These are phyloP conservation scores for Dorcoceras hygrometricum DNA, from an alignment of 257 asterid genomes.

Conservation along the genomic window DNA sequence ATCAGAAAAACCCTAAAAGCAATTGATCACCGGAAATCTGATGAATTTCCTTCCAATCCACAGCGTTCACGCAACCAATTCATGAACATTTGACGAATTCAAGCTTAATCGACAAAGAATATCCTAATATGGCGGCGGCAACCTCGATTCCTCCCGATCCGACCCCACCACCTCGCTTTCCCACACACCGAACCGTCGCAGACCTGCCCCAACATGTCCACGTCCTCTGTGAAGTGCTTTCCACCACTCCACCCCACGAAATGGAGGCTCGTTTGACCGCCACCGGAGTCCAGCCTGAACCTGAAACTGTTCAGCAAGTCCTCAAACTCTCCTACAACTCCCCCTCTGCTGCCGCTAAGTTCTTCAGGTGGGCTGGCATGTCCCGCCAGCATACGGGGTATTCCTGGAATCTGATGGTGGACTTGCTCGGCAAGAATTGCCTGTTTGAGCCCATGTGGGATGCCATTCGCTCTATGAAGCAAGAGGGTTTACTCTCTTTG, in stretches of 20 bases:
- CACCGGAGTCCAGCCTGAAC: conserved; percentile 42
- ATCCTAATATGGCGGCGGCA: conserved; percentile 33
- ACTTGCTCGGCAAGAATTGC: conserved; percentile 64
- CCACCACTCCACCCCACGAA: conserved; percentile 36
- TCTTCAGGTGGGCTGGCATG: conserved; percentile 67
- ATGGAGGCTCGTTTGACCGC: conserved; percentile 49
- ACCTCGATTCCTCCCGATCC: conserved; percentile 19
- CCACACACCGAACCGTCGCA: conserved; percentile 34
- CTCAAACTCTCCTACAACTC: conserved; percentile 47
- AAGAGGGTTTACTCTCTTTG: conserved; percentile 53
- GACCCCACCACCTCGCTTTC: conserved; percentile 25
- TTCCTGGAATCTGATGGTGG: conserved; percentile 74
- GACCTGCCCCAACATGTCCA: conserved; percentile 38
- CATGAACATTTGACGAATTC: not conserved
- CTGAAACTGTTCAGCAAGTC: conserved; percentile 52
- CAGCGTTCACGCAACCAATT: not conserved
- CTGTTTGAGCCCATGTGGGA: conserved; percentile 81
- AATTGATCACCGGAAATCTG: not conserved
- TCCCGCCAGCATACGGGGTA: conserved; percentile 38
- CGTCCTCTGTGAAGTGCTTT: conserved; percentile 50
- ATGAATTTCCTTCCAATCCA: not conserved
- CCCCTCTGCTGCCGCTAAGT: conserved; percentile 55
- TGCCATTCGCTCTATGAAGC: conserved; percentile 68
- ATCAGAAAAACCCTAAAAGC: not conserved
- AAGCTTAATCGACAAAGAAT: not conserved